Percentiles rank a stretch among this genome's conserved stretches.
phyloP scores from a whole-genome alignment of 345 rosid species.

The Isatis tinctoria region DNA sequence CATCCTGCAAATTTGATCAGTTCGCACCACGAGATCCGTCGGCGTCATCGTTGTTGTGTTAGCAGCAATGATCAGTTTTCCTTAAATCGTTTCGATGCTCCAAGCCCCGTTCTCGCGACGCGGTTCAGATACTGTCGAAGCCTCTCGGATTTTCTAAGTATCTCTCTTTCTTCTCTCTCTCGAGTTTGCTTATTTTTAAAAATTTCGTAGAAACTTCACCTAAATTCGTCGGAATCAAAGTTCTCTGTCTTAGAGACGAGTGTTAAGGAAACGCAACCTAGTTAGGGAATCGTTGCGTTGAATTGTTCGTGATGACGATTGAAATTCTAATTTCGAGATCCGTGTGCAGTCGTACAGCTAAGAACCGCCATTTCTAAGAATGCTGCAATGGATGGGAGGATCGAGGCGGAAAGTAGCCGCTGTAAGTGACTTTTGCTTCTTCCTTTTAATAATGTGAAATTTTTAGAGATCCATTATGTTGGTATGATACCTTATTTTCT shows the following conservation, averaged over 20 bases:
- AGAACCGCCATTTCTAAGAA: constrained; percentile 12
- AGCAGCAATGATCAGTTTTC: background rate
- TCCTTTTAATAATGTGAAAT: background rate
- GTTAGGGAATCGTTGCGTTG: background rate
- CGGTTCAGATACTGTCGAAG: constrained; percentile 2
- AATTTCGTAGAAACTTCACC: background rate
- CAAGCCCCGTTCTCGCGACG: background rate
- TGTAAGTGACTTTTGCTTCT: constrained; percentile 37
- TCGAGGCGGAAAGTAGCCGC: constrained; percentile 75
- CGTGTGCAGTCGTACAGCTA: background rate
- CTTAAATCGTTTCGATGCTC: background rate
- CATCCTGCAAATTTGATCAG: background rate
- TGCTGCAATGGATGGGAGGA: constrained; percentile 98
- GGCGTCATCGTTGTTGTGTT: background rate
- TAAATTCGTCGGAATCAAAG: background rate
- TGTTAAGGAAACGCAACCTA: background rate
- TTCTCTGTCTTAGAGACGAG: background rate
- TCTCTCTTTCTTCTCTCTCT: constrained; percentile 5
- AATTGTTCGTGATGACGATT: background rate
- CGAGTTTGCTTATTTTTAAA: background rate
- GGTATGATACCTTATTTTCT: background rate
- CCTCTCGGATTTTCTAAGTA: background rate
- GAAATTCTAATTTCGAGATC: background rate
- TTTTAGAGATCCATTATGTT: background rate
- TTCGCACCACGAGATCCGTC: background rate